Evolutionary conservation across 2,329 filamentous ascomycete genomes (phyloP), one percentile per base, ranked within the genome.

Genomic region (Aspergillus eucalypticola): DNA sequence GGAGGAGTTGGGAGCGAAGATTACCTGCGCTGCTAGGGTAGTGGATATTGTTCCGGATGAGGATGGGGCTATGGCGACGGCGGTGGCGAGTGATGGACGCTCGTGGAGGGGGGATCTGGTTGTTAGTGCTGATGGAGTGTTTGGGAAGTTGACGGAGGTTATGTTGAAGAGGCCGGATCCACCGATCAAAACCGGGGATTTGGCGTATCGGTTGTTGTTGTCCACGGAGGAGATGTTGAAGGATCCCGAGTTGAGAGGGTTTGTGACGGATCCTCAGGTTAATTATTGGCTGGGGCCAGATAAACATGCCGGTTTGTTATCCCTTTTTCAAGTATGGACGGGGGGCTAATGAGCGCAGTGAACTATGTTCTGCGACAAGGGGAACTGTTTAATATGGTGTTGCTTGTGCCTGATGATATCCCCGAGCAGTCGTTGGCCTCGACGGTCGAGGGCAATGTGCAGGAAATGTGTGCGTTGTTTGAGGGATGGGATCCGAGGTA

Each of bases 381-480:
- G 0, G 64, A 71, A 15, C 55, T 71, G 1, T 72, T 72, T 38
- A 72, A 72, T 32, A 81, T 90, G 29, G 87, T 90, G 0, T 74
- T 90, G 0, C 76, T 89, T 0, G 82, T 85, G 1, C 88, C 88
- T 0, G 88, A 90, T 64, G 82, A 89, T 64, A 75, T 89, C 0
- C 84, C 85, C 0, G 75, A 79, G 5, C 80, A 81, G 1, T 82
- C 86, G 0, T 50, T 71, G 0, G 79, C 81, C 17, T 82, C 78
- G 2, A 74, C 76, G 0, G 73, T 82, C 0, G 74, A 79, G 13
- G 83, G 82, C 3, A 81, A 82, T 57, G 79, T 86, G 3, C 75
- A 82, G 35, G 82, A 84, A 64, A 84, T 84, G 82, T 78, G 79
- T 51, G 78, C 79, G 0, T 73, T 83, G 5, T 87, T 83, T 63